Evolutionary conservation across 768 basidiomycete genomes (phyloP), one percentile per base, ranked within the genome.

Genomic region (Boletales sp.): DNA sequence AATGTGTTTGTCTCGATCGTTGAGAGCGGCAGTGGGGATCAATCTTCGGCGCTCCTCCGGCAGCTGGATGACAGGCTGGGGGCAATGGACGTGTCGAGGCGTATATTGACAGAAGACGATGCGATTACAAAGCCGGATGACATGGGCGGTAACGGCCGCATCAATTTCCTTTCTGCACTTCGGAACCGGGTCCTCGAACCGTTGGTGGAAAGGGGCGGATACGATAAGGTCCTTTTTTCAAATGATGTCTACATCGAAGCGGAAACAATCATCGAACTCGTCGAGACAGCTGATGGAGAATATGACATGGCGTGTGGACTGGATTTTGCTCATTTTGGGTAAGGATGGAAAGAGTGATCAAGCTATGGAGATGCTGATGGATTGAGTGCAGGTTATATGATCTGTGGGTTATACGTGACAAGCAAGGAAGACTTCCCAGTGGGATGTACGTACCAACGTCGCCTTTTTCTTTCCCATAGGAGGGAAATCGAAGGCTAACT

Each of bases 161-260:
- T 55, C 12, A 0, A 14, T 3, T 63, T 41, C 19, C 58, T 61
- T 12, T 12, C 60, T 6, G 41, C 63, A 34, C 34, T 12, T 12
- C 34, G 34, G 15, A 34, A 34, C 6, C 11, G 15, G 12, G 34
- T 34, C 13, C 59, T 77, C 32, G 70, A 75, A 49, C 76, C 75
- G 7, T 59, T 77, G 21, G 56, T 70, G 10, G 51, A 62, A 42
- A 42, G 35, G 0, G 72, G 74, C 5, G 69, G 70, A 1, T 72
- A 68, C 37, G 70, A 73, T 53, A 62, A 63, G 44, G 67, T 76
- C 9, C 36, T 77, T 0, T 76, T 74, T 59, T 67, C 70, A 0
- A 77, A 76, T 49, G 75, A 77, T 56, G 57, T 76, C 8, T 70
- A 56, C 47, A 56, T 76, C 52, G 70, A 70, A 31, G 72, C 72